Base-by-base conservation (phyloP, 495 filamentous ascomycete species). In the Podospora bellae-mahoneyi region DNA sequence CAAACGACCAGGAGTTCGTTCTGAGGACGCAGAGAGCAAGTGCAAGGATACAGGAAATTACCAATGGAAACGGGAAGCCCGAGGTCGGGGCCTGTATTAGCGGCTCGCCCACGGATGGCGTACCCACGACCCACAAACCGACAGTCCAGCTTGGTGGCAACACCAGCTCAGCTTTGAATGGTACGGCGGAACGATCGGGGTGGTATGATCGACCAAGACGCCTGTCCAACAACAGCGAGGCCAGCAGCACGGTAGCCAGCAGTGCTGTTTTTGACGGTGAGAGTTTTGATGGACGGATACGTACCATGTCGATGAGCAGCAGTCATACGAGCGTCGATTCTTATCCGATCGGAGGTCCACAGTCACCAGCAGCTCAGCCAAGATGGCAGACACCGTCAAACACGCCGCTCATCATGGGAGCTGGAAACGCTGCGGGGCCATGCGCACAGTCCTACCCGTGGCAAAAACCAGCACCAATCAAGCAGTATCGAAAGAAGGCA, bases 281-380 rank as follows among this genome's bases (percentile, higher is more conserved):
- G 53, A 74, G 70, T 67, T 68, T 69, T 32, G 77, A 77, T 13
- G 60, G 68, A 18, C 73, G 76, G 18, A 56, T 66, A 9, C 75
- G 72, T 32, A 69, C 27, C 59, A 62, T 67, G 0, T 76, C 75
- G 3, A 26, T 66, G n/a, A 78, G 73, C 65, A 76, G 72, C 67
- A 83, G 78, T 70, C 77, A 73, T 59, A 80, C 80, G 26, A 82
- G 79, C 64, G 66, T 80, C 72, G 81, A 83, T 10, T 81, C 78
- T 4, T 75, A 74, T 48, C 39, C 39, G 39, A 48, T 48, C 0
- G 39, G 39, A 9, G 15, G 39, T 48, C 39, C 39, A 48, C 39
- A 48, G 39, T 48, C 39, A 16, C 39, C 39, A 48, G 39, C 39
- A 48, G 5, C 39, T 10, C 39, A 48, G 7, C 5, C 9, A 10